A percentile compares a stretch with the other conserved stretches of the same genome.
Conservation (phyloP, 495 filamentous ascomycete species). For the Xylaria telfairii region DNA sequence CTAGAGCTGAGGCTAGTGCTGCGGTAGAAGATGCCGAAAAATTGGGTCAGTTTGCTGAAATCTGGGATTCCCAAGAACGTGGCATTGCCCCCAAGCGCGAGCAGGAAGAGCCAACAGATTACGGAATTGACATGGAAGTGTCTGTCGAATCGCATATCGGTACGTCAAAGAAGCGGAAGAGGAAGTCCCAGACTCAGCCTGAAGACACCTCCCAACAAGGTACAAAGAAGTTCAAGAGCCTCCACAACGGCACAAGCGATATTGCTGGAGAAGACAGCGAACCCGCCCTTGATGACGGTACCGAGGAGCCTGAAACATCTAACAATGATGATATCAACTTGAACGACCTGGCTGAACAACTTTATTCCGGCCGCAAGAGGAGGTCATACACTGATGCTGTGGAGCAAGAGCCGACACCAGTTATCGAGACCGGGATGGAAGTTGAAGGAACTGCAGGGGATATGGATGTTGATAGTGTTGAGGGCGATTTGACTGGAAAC, state of each 20-base stretch:
- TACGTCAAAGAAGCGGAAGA: slow-evolving; percentile 22
- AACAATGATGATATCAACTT: slow-evolving; percentile 19
- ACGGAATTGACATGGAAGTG: background rate
- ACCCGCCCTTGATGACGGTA: background rate
- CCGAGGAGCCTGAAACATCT: background rate
- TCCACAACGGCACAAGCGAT: background rate
- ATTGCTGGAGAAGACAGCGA: background rate
- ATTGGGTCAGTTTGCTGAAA: background rate
- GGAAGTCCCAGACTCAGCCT: slow-evolving; percentile 17
- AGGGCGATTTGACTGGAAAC: background rate
- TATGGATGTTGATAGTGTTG: slow-evolving; percentile 3
- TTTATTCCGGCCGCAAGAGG: slow-evolving; percentile 30
- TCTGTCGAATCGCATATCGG: background rate
- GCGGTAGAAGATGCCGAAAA: background rate
- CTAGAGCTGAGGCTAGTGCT: slow-evolving; percentile 31
- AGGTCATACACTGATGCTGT: background rate
- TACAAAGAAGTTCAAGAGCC: slow-evolving; percentile 33
- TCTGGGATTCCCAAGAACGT: slow-evolving; percentile 21
- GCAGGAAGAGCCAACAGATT: slow-evolving; percentile 4
- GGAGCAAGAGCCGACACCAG: background rate
- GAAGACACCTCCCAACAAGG: background rate
- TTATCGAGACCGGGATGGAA: background rate
- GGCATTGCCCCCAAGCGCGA: background rate
- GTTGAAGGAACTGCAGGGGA: background rate
- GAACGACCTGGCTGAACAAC: slow-evolving; percentile 29